A percentile compares a stretch with the other conserved stretches of the same genome.
These are phyloP conservation scores for Penicillium maclennaniae DNA, from an alignment of 495 filamentous ascomycete species.

Conservation along the genomic window DNA sequence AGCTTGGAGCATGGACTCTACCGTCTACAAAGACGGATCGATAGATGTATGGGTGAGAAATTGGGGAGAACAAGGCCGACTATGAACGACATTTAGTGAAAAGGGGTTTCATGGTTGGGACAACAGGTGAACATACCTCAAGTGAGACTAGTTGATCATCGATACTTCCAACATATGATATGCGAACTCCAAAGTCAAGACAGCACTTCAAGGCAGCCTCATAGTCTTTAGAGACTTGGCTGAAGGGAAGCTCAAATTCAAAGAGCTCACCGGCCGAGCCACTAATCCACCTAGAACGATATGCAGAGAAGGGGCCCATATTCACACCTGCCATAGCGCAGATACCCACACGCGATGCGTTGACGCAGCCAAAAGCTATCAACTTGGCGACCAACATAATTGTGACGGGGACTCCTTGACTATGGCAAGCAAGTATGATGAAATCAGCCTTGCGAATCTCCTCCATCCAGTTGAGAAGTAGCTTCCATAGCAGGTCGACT, in stretches of 20 bases:
- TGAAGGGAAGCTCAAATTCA: conserved; percentile 78
- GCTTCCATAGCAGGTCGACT: conserved; percentile 88
- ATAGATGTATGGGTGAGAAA: conserved; percentile 86
- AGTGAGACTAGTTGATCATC: conserved; percentile 94
- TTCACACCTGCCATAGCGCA: conserved; percentile 97
- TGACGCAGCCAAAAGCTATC: conserved; percentile 73
- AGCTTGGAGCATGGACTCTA: conserved; percentile 86
- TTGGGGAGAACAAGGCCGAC: conserved; percentile 80
- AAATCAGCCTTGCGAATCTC: conserved; percentile 84
- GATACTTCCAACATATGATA: conserved; percentile 86
- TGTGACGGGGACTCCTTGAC: conserved; percentile 90
- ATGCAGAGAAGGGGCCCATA: conserved; percentile 83
- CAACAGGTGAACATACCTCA: conserved; percentile 51
- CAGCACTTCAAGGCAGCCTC: conserved; percentile 67
- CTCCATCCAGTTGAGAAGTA: conserved; percentile 92
- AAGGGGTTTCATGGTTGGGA: neutral
- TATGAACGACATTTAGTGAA: conserved; percentile 28
- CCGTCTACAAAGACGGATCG: conserved; percentile 94
- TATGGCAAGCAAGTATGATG: conserved; percentile 86
- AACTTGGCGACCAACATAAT: conserved; percentile 92
- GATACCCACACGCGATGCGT: conserved; percentile 65
- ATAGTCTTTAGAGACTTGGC: conserved; percentile 77
- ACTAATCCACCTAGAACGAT: conserved; percentile 78
- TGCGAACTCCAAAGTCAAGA: conserved; percentile 71
- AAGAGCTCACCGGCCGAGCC: conserved; percentile 89